Base-by-base conservation (phyloP, 2,329 filamentous ascomycete genomes). In the Gyromitra esculenta region DNA sequence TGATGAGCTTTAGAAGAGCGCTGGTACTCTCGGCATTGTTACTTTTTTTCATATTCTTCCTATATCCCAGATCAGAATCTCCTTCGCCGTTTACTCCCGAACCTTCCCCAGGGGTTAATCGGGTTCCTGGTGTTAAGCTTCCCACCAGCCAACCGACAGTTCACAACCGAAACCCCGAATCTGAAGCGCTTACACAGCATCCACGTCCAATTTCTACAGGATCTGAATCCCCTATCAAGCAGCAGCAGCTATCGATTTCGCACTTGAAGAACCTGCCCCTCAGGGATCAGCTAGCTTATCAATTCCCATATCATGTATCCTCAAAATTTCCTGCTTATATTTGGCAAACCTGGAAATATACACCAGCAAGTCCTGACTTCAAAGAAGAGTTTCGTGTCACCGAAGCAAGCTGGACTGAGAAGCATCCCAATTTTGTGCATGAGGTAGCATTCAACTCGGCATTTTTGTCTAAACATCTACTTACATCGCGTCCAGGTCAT, bases 341-440 rank as follows among this genome's bases (percentile, higher is more conserved):
- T 82, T 99, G 96, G 96, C 96, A 99, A 87, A 99, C 96, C 13
- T 99, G 96, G 96, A 97, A 96, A 84, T 91, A 89, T 82, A 92
- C 90, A 0, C 94, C 95, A 0, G 88, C 90, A 0, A 91, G 93
- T 25, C 87, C 89, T 65, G 87, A 92, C 77, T 99, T 99, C 82
- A 85, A 84, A 9, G 89, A 91, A 78, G 85, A 86, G 21, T 94
- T 97, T 82, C 90, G 94, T 77, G 89, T 92, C 60, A 88, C 93
- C 76, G 96, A 98, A 85, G 92, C 93, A 13, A 94, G 92, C 77
- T 99, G 96, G 96, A 91, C 92, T 7, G 88, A 92, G 80, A 85
- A 91, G 81, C 94, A 99, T 83, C 95, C 94, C 0, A 91, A 90
- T 25, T 99, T 99, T 82, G 90, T 97, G 35, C 96, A 99, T 85